Evolutionary conservation across 305 asterid genomes (phyloP), one percentile per base, ranked within the genome.

Genomic region (Solanum hybrid): DNA sequence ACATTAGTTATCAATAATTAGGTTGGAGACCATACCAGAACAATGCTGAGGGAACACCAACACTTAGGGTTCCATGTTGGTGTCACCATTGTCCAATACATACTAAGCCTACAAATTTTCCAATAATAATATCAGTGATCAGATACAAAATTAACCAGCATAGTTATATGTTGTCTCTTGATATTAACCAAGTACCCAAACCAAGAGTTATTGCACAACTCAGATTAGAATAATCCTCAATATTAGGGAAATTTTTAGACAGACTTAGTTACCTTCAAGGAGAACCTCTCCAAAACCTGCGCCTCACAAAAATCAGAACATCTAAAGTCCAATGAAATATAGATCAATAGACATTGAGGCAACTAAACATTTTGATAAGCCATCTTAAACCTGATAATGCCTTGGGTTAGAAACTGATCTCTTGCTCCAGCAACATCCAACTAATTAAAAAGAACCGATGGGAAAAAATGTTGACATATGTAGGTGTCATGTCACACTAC

Each of bases 11-110:
- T 80, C 78, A 90, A 90, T 82, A 82, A 89, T 87, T 68, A 90
- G 89, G 93, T 90, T 91, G 85, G 90, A 91, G 92, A 90, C 93
- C 94, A 92, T 92, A 94, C 94, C 94, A 91, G 94, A 94, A 91
- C 90, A 91, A 89, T 31, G 95, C 90, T 72, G 93, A 93, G 93
- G 94, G 89, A 93, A 93, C 93, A 95, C 95, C 96, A 94, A 94
- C 94, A 94, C 89, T 92, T 90, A 92, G 84, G 89, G 91, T 87
- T 89, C 79, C 94, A 91, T 93, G 93, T 89, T 91, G 94, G 95
- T 92, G 94, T 92, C 93, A 92, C 93, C 91, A 93, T 89, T 89
- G 92, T 91, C 91, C 92, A 84, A 93, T 89, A 95, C 89, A 75
- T 88, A 91, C 93, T 92, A 94, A 91, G 91, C 95, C 94, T 91